phyloP scores from a whole-genome alignment of 805 yeast genomes.

The Blastobotrys attinorum region DNA sequence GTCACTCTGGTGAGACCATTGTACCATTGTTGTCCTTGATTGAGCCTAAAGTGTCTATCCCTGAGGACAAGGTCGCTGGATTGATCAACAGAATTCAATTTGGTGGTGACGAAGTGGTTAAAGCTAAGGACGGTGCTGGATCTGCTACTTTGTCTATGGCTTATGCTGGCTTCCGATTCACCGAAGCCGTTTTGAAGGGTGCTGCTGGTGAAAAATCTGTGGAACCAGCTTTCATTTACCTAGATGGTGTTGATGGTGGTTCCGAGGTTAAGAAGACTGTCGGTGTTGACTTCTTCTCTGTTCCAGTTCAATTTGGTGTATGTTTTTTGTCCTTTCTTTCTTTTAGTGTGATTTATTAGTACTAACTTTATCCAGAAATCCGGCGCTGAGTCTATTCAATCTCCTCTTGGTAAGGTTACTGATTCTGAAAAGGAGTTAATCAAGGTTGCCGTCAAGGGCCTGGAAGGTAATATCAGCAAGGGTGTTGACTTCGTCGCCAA shows the following conservation, averaged over 20 bases:
- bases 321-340: neutral
- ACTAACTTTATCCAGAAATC: conserved; percentile 31
- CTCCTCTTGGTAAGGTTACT: conserved; percentile 57
- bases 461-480: conserved; percentile 85
- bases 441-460: conserved; percentile 76
- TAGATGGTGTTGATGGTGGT: conserved; percentile 34
- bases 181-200: conserved; percentile 45
- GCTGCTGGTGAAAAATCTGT: conserved; percentile 35
- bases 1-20: conserved; percentile 92
- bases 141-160: conserved; percentile 97
- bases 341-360: conserved; percentile 2
- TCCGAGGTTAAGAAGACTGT: conserved; percentile 62
- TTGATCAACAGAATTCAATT: conserved; percentile 86
- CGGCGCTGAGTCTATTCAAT: conserved; percentile 62
- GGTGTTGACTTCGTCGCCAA: conserved; percentile 72
- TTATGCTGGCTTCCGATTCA: conserved; percentile 79
- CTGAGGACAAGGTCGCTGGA: conserved; percentile 37
- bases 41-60: conserved; percentile 29
- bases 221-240: conserved; percentile 40
- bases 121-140: conserved; percentile 91
- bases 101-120: conserved; percentile 95
- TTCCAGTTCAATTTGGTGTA: conserved; percentile 59
- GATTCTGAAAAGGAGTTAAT: conserved; percentile 80
- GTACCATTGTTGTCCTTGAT: conserved; percentile 66
- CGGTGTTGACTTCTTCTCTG: conserved; percentile 71